phyloP scores from a whole-genome alignment of 2,329 filamentous ascomycete species.

The Daldinia sp. region DNA sequence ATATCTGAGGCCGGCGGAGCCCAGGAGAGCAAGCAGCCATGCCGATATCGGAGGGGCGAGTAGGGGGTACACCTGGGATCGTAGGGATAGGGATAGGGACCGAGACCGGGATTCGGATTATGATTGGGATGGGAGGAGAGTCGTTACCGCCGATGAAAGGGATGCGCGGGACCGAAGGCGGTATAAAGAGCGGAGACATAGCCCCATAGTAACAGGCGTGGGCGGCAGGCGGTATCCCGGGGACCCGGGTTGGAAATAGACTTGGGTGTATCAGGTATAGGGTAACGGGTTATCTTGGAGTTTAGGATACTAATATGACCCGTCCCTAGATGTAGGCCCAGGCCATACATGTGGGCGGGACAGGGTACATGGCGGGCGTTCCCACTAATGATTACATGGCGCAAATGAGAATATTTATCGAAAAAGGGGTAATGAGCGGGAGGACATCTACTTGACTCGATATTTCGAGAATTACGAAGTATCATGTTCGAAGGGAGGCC shows the following conservation, averaged over 20 bases:
- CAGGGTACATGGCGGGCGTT: not conserved
- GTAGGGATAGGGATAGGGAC: constrained; percentile 36
- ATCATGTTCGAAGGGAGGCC: not conserved
- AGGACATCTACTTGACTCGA: not conserved
- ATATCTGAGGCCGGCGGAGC: constrained; percentile 41
- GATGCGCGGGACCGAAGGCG: constrained; percentile 42
- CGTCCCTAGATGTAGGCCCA: not conserved
- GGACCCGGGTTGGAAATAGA: constrained; percentile 26
- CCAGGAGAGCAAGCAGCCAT: constrained; percentile 46
- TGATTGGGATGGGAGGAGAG: constrained; percentile 46
- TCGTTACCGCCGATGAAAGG: constrained; percentile 42
- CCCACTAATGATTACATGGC: not conserved
- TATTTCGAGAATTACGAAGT: not conserved
- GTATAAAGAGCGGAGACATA: constrained; percentile 38
- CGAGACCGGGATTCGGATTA: constrained; percentile 40
- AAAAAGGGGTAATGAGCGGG: not conserved
- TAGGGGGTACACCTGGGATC: constrained; percentile 41
- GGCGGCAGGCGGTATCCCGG: constrained; percentile 44
- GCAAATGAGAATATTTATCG: not conserved
- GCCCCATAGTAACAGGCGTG: constrained; percentile 39
- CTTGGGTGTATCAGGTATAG: not conserved
- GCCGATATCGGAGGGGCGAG: constrained; percentile 42
- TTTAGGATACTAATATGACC: constrained; percentile 7
- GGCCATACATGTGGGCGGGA: not conserved
- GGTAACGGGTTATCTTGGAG: constrained; percentile 4